phyloP scores from a whole-genome alignment of 1,139 yeast genomes.

The Saccharomycopsis hybrid region DNA sequence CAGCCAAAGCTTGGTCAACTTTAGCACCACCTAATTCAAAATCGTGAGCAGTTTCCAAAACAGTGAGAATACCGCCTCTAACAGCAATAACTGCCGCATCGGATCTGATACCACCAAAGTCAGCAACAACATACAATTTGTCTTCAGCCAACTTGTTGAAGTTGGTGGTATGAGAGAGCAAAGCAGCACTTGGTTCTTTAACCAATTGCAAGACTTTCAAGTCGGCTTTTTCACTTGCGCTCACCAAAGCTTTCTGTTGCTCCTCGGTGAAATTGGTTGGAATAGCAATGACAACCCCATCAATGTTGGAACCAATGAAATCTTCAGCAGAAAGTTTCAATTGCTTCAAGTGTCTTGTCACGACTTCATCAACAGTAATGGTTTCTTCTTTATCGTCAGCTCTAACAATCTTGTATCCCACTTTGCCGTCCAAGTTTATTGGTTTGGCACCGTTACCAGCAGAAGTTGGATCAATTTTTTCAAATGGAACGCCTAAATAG shows the following conservation, averaged over 20 bases:
- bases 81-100: constrained; percentile 93
- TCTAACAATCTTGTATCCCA: constrained; percentile 55
- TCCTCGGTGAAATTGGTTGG: constrained; percentile 81
- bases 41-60: constrained; percentile 82
- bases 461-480: constrained; percentile 58
- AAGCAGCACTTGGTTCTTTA: constrained; percentile 90
- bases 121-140: constrained; percentile 86
- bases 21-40: constrained; percentile 80
- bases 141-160: constrained; percentile 47
- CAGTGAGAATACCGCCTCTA: constrained; percentile 89
- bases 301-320: constrained; percentile 74
- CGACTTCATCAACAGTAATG: constrained; percentile 68
- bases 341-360: constrained; percentile 77
- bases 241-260: constrained; percentile 61
- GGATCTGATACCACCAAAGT: constrained; percentile 93
- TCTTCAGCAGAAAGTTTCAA: constrained; percentile 88
- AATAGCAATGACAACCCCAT: constrained; percentile 81
- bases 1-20: constrained; percentile 74
- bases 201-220: constrained; percentile 79
- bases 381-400: constrained; percentile 33
- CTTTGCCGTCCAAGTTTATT: constrained; percentile 58
- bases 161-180: constrained; percentile 61
- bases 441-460: constrained; percentile 69
- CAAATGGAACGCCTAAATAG: constrained; percentile 71
- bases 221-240: constrained; percentile 65